Conservation (phyloP, 2,329 filamentous ascomycete species). For the Anthostomella pinea region DNA sequence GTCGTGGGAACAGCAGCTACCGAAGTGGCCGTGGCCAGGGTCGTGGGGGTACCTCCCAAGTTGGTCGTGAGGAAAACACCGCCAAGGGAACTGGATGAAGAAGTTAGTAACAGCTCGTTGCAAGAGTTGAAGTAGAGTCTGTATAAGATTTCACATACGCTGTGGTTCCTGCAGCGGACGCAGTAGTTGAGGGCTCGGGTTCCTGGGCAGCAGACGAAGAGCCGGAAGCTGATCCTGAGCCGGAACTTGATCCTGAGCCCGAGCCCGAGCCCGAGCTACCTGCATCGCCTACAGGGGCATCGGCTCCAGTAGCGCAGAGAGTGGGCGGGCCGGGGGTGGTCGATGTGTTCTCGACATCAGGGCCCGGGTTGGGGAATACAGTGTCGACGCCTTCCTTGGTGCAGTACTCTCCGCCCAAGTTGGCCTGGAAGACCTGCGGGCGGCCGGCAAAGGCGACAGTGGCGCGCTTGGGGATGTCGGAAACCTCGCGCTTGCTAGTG, state of each 20-base stretch:
- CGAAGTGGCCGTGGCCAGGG: constrained; percentile 18
- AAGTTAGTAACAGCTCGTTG: constrained; percentile 16
- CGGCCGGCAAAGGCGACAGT: constrained; percentile 49
- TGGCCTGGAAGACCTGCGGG: constrained; percentile 70
- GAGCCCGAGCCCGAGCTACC: constrained; percentile 32
- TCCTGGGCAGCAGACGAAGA: constrained; percentile 24
- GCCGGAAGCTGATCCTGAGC: constrained; percentile 26
- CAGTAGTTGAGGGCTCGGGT: constrained; percentile 22
- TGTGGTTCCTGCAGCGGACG: constrained; percentile 13
- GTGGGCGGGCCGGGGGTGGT: constrained; percentile 36
- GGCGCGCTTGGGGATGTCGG: constrained; percentile 29
- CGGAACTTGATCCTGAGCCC: constrained; percentile 31
- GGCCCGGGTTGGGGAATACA: constrained; percentile 64
- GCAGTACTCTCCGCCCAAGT: constrained; percentile 58
- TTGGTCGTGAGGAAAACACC: constrained; percentile 42
- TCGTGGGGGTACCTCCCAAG: constrained; percentile 24
- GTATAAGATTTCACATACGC: constrained; percentile 20
- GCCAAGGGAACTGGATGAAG: constrained; percentile 31
- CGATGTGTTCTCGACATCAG: constrained; percentile 44
- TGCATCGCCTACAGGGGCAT: constrained; percentile 17
- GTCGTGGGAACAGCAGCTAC: constrained; percentile 2
- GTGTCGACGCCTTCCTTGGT: constrained; percentile 58
- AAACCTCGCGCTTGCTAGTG: constrained; percentile 28
- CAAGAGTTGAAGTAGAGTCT: constrained; percentile 4
- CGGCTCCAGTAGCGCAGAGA: constrained; percentile 26